Conservation (phyloP, 352 stramenopile species). For the Phytophthora pluvialis region DNA sequence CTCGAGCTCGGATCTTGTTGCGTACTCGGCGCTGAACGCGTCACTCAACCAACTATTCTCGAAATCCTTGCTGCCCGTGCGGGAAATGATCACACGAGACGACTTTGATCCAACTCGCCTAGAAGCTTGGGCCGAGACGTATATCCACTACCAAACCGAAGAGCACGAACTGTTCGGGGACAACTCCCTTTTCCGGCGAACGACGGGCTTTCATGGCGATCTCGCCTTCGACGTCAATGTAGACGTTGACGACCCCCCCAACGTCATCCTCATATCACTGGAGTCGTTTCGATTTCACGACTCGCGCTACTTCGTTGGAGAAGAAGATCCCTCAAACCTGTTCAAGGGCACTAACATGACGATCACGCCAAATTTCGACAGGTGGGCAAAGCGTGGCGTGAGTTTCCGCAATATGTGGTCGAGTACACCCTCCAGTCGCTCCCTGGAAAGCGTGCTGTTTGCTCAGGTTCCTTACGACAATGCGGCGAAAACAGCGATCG, state of each 20-base stretch:
- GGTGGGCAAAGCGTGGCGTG: slow-evolving; percentile 8
- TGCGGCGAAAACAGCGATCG: not conserved
- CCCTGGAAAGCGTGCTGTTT: slow-evolving; percentile 6
- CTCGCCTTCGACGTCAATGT: slow-evolving; percentile 6
- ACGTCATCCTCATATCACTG: slow-evolving; percentile 3
- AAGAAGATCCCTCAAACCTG: slow-evolving; percentile 2
- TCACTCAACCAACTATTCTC: slow-evolving; percentile 6
- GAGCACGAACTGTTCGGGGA: slow-evolving; percentile 2
- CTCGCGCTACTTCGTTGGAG: slow-evolving; percentile 6
- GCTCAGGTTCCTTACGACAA: slow-evolving; percentile 17
- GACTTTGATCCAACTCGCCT: not conserved
- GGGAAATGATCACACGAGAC: not conserved
- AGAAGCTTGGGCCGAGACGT: slow-evolving; percentile 20
- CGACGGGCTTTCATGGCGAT: slow-evolving; percentile 9
- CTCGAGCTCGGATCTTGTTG: slow-evolving; percentile 1
- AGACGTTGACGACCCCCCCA: slow-evolving; percentile 3
- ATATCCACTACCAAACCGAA: slow-evolving; percentile 43
- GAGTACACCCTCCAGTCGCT: slow-evolving; percentile 10
- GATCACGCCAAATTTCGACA: slow-evolving; percentile 10
- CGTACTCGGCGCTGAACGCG: slow-evolving; percentile 9
- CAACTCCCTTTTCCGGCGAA: not conserved
- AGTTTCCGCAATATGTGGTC: slow-evolving; percentile 13
- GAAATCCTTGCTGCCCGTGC: not conserved
- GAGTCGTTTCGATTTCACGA: slow-evolving; percentile 9
- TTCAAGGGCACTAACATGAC: slow-evolving; percentile 17